Conservation (phyloP, 139 green algal species). For the Trebouxia sp. region DNA sequence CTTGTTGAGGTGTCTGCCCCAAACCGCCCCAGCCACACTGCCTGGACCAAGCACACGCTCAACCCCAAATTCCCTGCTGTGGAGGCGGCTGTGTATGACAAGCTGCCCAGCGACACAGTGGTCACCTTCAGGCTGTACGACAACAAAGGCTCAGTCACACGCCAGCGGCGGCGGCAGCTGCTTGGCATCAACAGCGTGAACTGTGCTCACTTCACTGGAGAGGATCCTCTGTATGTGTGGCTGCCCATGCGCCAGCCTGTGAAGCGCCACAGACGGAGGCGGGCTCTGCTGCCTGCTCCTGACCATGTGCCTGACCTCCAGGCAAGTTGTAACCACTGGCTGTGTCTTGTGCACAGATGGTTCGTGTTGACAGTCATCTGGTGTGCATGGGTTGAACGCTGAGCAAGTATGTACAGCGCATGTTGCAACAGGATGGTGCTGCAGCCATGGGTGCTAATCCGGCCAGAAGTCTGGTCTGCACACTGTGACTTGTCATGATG, state of each 20-base stretch:
- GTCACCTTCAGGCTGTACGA: conserved; percentile 48
- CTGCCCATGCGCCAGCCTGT: conserved; percentile 50
- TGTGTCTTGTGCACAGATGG: not conserved
- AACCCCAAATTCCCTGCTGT: conserved; percentile 23
- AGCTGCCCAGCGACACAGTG: conserved; percentile 36
- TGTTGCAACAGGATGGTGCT: too few species aligned
- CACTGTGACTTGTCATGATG: too few species aligned
- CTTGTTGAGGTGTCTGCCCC: conserved; percentile 41
- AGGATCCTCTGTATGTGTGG: conserved; percentile 77
- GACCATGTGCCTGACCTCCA: not conserved
- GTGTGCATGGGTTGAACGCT: not conserved
- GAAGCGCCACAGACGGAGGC: not conserved
- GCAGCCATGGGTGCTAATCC: too few species aligned
- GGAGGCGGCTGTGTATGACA: conserved; percentile 33
- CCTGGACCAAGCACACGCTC: conserved; percentile 43
- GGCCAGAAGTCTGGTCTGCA: too few species aligned
- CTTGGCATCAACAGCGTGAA: conserved; percentile 40
- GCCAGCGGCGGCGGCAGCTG: conserved; percentile 26
- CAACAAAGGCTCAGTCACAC: conserved; percentile 23
- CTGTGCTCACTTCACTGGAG: conserved; percentile 46
- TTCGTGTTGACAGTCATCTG: too few species aligned
- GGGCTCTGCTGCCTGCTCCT: not conserved
- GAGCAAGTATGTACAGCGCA: too few species aligned
- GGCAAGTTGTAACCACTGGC: not conserved
- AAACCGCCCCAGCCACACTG: conserved; percentile 13